phyloP scores from a whole-genome alignment of 176 grass and related monocot species.

The Oryza coarctata region DNA sequence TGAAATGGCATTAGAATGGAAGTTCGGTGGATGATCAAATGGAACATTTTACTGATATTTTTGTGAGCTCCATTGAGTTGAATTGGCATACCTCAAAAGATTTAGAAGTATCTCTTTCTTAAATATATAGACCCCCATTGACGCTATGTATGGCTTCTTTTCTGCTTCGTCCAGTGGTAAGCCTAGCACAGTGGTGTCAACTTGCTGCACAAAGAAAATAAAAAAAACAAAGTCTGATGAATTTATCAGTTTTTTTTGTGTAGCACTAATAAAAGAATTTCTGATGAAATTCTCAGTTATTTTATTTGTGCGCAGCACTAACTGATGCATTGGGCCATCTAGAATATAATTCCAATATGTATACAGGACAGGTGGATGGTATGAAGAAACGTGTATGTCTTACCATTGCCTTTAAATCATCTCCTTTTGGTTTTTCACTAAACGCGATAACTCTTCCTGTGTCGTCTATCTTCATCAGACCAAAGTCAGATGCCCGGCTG shows the following conservation, averaged over 20 bases:
- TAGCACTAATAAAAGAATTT: background rate
- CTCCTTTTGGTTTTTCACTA: slow-evolving; percentile 88
- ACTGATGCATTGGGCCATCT: background rate
- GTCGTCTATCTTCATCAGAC: slow-evolving; percentile 82
- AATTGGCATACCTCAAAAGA: slow-evolving; percentile 76
- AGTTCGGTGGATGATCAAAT: background rate
- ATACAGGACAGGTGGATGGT: background rate
- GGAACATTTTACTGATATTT: background rate
- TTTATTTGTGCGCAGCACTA: background rate
- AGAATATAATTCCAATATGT: background rate
- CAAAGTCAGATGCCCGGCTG: slow-evolving; percentile 93
- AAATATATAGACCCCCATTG: slow-evolving; percentile 85
- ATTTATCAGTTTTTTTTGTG: no score
- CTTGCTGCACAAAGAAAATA: slow-evolving; percentile 49
- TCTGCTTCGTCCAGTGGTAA: slow-evolving; percentile 69
- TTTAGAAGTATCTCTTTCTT: slow-evolving; percentile 92
- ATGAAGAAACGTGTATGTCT: slow-evolving; percentile 6
- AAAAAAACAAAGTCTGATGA: background rate
- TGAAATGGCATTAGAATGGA: background rate
- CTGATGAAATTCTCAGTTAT: slow-evolving; percentile 6
- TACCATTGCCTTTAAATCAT: slow-evolving; percentile 87
- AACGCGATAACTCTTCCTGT: slow-evolving; percentile 80
- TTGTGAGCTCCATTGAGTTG: slow-evolving; percentile 22
- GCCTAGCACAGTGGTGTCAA: slow-evolving; percentile 83
- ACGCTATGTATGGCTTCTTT: slow-evolving; percentile 92